A percentile compares a stretch with the other conserved stretches of the same genome.
Conservation (phyloP, 1,284 basidiomycete genomes). For the Kwoniella shivajii region DNA sequence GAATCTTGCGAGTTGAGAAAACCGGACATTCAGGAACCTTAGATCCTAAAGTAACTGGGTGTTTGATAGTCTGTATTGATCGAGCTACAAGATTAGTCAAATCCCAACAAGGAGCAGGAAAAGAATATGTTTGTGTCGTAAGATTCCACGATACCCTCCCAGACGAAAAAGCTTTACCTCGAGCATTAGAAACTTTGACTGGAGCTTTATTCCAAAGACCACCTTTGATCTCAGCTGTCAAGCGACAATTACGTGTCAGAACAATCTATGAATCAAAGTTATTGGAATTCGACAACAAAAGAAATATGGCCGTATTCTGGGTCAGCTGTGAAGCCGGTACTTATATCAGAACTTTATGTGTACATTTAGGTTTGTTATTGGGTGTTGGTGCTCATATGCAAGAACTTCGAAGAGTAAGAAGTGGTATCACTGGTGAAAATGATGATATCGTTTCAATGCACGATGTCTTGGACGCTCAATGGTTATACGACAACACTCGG, state of each 20-base stretch:
- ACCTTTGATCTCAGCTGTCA: constrained; percentile 97
- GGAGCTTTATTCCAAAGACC: constrained; percentile 99
- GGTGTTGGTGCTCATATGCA: constrained; percentile 99
- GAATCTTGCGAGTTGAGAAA: constrained; percentile 95
- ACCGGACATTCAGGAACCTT: constrained; percentile 77
- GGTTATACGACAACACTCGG: constrained; percentile 98
- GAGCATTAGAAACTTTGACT: constrained; percentile 93
- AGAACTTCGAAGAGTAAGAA: constrained; percentile 91
- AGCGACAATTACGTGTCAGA: constrained; percentile 95
- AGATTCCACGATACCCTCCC: constrained; percentile 83
- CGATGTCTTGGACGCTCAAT: constrained; percentile 98
- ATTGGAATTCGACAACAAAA: constrained; percentile 96
- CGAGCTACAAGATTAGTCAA: constrained; percentile 99
- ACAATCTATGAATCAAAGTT: constrained; percentile 97
- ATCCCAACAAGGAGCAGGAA: constrained; percentile 73
- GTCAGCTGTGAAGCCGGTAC: constrained; percentile 98
- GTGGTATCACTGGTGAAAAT: constrained; percentile 94
- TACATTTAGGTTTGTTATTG: constrained; percentile 90
- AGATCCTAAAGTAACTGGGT: constrained; percentile 99
- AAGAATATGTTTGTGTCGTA: constrained; percentile 97
- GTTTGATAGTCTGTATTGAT: constrained; percentile 98
- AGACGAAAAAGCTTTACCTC: constrained; percentile 81
- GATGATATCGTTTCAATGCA: constrained; percentile 99
- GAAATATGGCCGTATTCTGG: constrained; percentile 97
- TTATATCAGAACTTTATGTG: constrained; percentile 97